Conservation (phyloP, 2,329 filamentous ascomycete genomes). For the Cercospora canescens region DNA sequence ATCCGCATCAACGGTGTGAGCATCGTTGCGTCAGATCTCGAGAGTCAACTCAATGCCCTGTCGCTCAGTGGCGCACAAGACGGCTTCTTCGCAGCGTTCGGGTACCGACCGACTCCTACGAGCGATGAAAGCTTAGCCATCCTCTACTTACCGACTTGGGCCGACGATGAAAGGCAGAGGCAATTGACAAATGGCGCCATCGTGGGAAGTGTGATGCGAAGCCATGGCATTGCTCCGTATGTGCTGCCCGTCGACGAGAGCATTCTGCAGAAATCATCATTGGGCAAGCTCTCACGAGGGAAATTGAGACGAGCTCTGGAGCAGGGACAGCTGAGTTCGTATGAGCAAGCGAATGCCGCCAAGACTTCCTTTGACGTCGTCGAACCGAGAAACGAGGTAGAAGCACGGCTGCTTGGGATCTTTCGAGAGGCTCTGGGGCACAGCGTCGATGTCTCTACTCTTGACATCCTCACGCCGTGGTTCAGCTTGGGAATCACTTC, state of each 20-base stretch:
- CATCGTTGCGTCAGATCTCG: slow-evolving; percentile 3
- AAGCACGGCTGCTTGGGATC: slow-evolving; percentile 4
- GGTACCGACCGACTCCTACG: not conserved
- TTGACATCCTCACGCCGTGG: slow-evolving; percentile 3
- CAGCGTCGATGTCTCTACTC: not conserved
- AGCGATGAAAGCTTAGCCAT: slow-evolving; percentile 1
- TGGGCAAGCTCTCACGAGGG: slow-evolving; percentile 22
- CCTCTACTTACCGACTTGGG: not conserved
- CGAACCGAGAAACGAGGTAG: not conserved
- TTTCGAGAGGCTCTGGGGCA: slow-evolving; percentile 1
- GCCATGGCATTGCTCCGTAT: slow-evolving; percentile 3
- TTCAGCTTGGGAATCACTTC: slow-evolving; percentile 11
- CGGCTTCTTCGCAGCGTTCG: not conserved
- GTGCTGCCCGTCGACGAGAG: slow-evolving; percentile 2
- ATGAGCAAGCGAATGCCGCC: not conserved
- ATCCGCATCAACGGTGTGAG: slow-evolving; percentile 9
- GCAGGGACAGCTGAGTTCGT: slow-evolving; percentile 2
- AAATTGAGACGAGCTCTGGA: slow-evolving; percentile 16
- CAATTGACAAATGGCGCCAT: not conserved
- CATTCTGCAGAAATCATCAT: slow-evolving; percentile 20
- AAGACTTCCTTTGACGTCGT: not conserved
- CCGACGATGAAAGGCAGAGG: not conserved
- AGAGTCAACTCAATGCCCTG: slow-evolving; percentile 3
- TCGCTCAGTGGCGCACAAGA: not conserved
- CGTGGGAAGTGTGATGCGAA: not conserved